Percentiles rank a stretch among this genome's conserved stretches.
phyloP scores from a whole-genome alignment of 495 filamentous ascomycete species.

The Barbatosphaeria neglecta region DNA sequence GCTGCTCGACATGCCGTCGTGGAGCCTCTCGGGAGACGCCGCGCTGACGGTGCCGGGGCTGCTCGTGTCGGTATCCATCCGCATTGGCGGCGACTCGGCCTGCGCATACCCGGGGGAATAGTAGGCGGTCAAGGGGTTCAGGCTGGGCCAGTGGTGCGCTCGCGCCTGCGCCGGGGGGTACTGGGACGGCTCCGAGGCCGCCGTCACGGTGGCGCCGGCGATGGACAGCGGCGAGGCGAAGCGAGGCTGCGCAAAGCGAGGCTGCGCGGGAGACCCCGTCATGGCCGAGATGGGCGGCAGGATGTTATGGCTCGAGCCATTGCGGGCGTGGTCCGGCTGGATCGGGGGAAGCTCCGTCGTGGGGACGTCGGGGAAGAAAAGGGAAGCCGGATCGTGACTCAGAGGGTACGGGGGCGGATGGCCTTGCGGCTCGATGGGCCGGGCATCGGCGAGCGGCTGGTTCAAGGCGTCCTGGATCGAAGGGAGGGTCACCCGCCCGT shows the following conservation, averaged over 20 bases:
- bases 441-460: background rate
- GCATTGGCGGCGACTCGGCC: conserved; percentile 18
- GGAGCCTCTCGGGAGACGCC: conserved; percentile 27
- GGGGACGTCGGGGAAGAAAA: conserved; percentile 21
- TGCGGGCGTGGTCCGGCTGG: conserved; percentile 12
- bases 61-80: conserved; percentile 19
- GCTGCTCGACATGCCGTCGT: conserved; percentile 33
- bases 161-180: conserved; percentile 7
- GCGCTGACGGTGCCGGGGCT: conserved; percentile 25
- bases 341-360: conserved; percentile 32
- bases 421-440: background rate
- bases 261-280: conserved; percentile 15
- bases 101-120: conserved; percentile 32
- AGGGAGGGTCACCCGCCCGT: too few species aligned
- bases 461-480: background rate
- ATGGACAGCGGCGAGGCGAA: conserved; percentile 2
- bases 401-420: conserved; percentile 21
- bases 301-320: conserved; percentile 6
- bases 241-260: conserved; percentile 4
- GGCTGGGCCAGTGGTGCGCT: conserved; percentile 35
- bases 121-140: conserved; percentile 42
- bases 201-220: conserved; percentile 7
- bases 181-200: too few species aligned
- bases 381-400: conserved; percentile 23
- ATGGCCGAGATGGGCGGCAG: conserved; percentile 34